Evolutionary conservation across 2,329 filamentous ascomycete genomes (phyloP).

Genomic region (Periconia digitata): DNA sequence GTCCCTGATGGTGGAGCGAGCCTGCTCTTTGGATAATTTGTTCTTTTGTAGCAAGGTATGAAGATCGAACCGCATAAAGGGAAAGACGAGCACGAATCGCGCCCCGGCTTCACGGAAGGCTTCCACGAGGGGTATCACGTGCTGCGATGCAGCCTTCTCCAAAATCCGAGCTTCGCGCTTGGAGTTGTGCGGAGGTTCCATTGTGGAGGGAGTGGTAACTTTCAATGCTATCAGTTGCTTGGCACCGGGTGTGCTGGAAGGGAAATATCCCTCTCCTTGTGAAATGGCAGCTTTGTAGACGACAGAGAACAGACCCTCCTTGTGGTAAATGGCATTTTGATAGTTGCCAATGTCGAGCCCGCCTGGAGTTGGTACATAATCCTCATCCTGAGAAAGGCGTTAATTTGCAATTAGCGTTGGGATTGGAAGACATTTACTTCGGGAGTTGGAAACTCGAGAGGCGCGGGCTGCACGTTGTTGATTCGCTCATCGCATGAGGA

Average conservation of each 20-base stretch:
- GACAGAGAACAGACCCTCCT: conserved; percentile 75
- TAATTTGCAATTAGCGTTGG: neutral
- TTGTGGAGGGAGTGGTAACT: conserved; percentile 73
- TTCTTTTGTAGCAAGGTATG: conserved; percentile 62
- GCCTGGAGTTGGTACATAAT: conserved; percentile 35
- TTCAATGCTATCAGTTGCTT: conserved; percentile 70
- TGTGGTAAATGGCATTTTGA: conserved; percentile 57
- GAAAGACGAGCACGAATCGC: conserved; percentile 78
- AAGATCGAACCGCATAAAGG: conserved; percentile 76
- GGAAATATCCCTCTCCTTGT: conserved; percentile 34
- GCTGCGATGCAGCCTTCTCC: conserved; percentile 56
- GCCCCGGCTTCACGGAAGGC: conserved; percentile 71
- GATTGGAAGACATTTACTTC: conserved; percentile 17
- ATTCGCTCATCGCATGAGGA: conserved; percentile 26
- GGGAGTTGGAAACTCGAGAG: conserved; percentile 26
- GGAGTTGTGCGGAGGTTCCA: conserved; percentile 80
- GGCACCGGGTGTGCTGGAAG: conserved; percentile 18
- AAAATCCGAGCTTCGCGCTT: conserved; percentile 78
- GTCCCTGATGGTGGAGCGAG: conserved; percentile 60
- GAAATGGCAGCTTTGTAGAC: conserved; percentile 69
- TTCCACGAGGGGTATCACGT: conserved; percentile 69
- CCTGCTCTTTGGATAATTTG: conserved; percentile 44
- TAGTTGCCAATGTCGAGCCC: conserved; percentile 57
- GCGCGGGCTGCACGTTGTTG: conserved; percentile 16
- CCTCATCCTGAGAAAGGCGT: conserved; percentile 25